Evolutionary conservation across 2,329 filamentous ascomycete genomes (phyloP), one percentile per base, ranked within the genome.

Genomic region (Claviceps monticola): DNA sequence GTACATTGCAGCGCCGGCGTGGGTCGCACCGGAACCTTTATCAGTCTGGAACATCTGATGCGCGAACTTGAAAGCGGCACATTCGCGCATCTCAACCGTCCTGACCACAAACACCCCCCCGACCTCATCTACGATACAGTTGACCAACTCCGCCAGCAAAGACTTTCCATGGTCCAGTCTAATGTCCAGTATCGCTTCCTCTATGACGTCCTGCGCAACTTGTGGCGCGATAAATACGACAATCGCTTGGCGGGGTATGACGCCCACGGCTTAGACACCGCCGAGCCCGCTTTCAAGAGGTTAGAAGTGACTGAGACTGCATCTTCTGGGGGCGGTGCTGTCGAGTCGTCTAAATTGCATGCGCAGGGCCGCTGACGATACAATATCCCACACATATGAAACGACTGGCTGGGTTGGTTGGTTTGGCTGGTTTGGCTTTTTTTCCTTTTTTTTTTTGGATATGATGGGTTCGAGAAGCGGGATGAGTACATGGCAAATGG

Each of bases 111-210:
- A 60, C 78, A 84, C 41, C 4, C 17, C 19, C 58, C 56, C 0
- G 90, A 97, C 60, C 78, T 84, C 2, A 76, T 98, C 42, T 86
- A 82, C 57, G 76, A 85, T 17, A 85, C 86, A 0, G 90, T 98
- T 51, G 84, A 95, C 60, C 69, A 72, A 54, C 75, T 98, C 51
- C 79, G 93, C 45, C 80, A 91, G 66, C 93, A 98, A 72, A 79
- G 93, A 17, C 86, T 88, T 71, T 87, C 84, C 68, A 98, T 98
- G 93, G 93, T 98, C 5, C 93, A 97, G 69, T 84, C 86, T 46
- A 86, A 91, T 59, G 66, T 76, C 47, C 93, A 98, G 65, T 93
- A 86, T 61, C 69, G 79, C 39, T 96, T 97, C 65, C 79, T 98
- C 53, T 97, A 98, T 69, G 82, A 89, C 61, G 87, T 94, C 1